These are phyloP conservation scores for Sungouiella thailandica DNA, from an alignment of 805 yeast species.

Conservation along the genomic window DNA sequence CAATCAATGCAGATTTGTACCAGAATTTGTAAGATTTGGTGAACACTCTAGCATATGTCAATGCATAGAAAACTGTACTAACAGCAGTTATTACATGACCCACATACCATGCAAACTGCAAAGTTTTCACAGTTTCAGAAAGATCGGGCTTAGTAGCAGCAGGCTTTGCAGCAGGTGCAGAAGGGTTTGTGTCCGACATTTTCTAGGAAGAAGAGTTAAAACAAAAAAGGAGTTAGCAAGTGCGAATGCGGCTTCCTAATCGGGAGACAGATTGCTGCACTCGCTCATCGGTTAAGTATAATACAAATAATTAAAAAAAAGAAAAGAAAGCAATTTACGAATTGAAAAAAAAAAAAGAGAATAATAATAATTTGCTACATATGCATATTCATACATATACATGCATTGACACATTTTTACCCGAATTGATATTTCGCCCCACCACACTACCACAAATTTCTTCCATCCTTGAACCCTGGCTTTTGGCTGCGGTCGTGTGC, in stretches of 20 bases:
- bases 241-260: not conserved
- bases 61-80: conserved; percentile 24
- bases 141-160: conserved; percentile 3
- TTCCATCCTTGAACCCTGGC: too few relatives aligned
- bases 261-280: not conserved
- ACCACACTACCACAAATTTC: too few relatives aligned
- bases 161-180: conserved; percentile 1
- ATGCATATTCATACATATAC: too few relatives aligned
- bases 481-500: too few relatives aligned
- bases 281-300: too few relatives aligned
- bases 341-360: too few relatives aligned
- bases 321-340: too few relatives aligned
- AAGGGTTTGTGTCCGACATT: not conserved
- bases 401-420: too few relatives aligned
- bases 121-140: conserved; percentile 26
- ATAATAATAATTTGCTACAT: too few relatives aligned
- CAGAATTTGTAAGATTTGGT: conserved; percentile 26
- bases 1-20: conserved; percentile 57
- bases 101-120: conserved; percentile 75
- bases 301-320: too few relatives aligned
- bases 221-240: not conserved
- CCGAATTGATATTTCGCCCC: too few relatives aligned
- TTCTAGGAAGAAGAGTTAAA: not conserved
- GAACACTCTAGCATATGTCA: conserved; percentile 30
- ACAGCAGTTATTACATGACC: conserved; percentile 36